phyloP scores from a whole-genome alignment of 305 asterid species.

The Rubia peregrina region DNA sequence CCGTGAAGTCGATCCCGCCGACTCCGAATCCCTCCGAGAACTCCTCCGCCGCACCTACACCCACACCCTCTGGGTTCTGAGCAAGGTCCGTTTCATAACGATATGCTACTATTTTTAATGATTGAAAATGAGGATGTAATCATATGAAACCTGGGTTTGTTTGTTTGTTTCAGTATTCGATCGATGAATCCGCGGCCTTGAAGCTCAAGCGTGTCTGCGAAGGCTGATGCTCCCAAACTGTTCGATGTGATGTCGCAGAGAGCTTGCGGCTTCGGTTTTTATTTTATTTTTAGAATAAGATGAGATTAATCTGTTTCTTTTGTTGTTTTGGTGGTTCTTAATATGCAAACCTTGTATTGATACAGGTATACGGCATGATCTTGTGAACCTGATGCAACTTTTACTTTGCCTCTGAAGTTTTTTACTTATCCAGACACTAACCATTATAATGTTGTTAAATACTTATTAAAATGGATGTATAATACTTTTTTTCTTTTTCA shows the following conservation, averaged over 20 bases:
- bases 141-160: neutral
- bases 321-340: neutral
- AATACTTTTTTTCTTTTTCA: no score
- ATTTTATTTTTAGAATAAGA: neutral
- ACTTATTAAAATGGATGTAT: no score
- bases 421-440: no score
- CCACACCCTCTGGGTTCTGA: slow-evolving; percentile 81
- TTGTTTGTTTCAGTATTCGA: slow-evolving; percentile 46
- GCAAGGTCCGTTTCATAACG: slow-evolving; percentile 40
- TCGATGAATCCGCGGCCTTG: slow-evolving; percentile 55
- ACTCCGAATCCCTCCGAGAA: slow-evolving; percentile 28
- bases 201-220: slow-evolving; percentile 57
- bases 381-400: no score
- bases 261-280: neutral
- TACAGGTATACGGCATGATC: neutral
- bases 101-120: neutral
- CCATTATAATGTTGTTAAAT: no score
- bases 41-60: slow-evolving; percentile 68
- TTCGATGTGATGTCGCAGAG: slow-evolving; percentile 43
- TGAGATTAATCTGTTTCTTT: neutral
- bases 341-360: neutral
- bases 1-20: slow-evolving; percentile 55
- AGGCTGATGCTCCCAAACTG: slow-evolving; percentile 29
- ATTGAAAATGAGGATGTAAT: no score
- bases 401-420: no score